Percentiles rank a stretch among this genome's conserved stretches.
These are phyloP conservation scores for Aspergillus bombycis DNA, from an alignment of 2,329 filamentous ascomycete genomes.

Conservation along the genomic window DNA sequence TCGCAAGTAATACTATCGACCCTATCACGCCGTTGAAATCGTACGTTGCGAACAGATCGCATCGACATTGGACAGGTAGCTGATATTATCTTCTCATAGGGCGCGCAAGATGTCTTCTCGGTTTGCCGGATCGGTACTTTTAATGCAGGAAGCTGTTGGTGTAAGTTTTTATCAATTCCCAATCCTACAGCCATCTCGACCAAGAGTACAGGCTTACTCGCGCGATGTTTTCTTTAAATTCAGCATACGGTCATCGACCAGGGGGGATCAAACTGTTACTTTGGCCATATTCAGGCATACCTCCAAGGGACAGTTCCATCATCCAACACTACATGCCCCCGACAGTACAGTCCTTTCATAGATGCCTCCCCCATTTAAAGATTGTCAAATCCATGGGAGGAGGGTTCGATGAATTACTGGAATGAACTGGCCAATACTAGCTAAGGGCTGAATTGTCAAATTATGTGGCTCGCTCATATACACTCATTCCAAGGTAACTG, in stretches of 20 bases:
- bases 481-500: neutral
- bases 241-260: constrained; percentile 45
- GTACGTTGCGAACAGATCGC: constrained; percentile 10
- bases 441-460: neutral
- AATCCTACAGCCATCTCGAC: constrained; percentile 7
- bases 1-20: constrained; percentile 58
- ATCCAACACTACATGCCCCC: constrained; percentile 37
- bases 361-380: neutral
- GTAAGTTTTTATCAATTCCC: constrained; percentile 18
- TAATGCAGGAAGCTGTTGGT: constrained; percentile 22
- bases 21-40: constrained; percentile 57
- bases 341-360: constrained; percentile 15
- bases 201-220: constrained; percentile 12
- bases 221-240: constrained; percentile 6
- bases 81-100: constrained; percentile 11
- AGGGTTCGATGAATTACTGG: neutral
- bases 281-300: constrained; percentile 43
- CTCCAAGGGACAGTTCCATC: constrained; percentile 37
- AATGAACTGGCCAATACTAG: neutral
- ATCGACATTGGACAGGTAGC: neutral
- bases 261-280: constrained; percentile 40
- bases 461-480: neutral
- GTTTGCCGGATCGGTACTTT: constrained; percentile 18
- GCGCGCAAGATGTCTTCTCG: constrained; percentile 18
- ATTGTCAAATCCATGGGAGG: neutral